Percentiles rank a stretch among this genome's conserved stretches.
Evolutionary conservation across 257 asterid genomes (phyloP).

Genomic region (Lycium ferocissimum): DNA sequence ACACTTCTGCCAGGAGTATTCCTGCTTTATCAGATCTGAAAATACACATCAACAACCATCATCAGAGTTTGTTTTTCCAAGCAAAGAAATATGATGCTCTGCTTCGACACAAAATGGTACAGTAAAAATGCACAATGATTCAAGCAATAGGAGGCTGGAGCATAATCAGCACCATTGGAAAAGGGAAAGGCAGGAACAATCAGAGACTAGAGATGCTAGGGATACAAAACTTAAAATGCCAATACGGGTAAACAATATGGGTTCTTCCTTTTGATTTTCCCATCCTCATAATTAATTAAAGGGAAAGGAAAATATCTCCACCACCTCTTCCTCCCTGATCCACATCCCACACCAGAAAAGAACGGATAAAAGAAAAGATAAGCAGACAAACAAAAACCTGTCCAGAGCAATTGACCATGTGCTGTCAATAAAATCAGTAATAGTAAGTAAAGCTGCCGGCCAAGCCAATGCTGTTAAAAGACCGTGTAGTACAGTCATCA

Average conservation of each 20-base stretch:
- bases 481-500: conserved; percentile 84
- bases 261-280: conserved; percentile 13
- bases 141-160: conserved; percentile 1
- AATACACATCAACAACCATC: conserved; percentile 29
- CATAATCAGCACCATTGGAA: background rate
- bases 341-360: conserved; percentile 13
- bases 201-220: background rate
- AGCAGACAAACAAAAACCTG: conserved; percentile 54
- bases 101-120: background rate
- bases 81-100: background rate
- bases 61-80: background rate
- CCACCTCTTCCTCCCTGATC: background rate
- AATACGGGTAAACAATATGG: background rate
- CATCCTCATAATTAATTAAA: background rate
- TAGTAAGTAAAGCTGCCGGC: conserved; percentile 81
- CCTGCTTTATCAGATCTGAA: conserved; percentile 95
- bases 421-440: conserved; percentile 87
- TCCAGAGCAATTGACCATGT: conserved; percentile 90
- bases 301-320: background rate
- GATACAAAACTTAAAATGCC: background rate
- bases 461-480: conserved; percentile 89
- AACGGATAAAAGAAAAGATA: background rate
- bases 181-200: background rate
- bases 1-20: conserved; percentile 82
- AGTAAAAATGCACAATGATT: background rate